Base-by-base conservation (phyloP, 345 rosid species). In the Cardamine occulta region DNA sequence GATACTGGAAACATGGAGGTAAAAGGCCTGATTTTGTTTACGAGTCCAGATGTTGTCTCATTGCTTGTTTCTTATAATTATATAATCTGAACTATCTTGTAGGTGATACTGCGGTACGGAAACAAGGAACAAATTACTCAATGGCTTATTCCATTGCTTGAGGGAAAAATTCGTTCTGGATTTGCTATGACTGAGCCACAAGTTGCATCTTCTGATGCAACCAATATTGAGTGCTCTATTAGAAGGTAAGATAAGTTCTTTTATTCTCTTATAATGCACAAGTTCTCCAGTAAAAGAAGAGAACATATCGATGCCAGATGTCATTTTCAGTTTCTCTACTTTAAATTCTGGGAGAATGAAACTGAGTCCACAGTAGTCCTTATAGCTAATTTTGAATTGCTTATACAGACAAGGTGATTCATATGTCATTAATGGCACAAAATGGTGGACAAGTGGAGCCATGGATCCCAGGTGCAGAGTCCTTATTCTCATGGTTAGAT, bases 1-100 rank as follows among this genome's bases (percentile, higher is more conserved):
- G 99, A 95, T 85, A 95, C 99, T 26, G 99, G 99, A 80, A 95
- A 95, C 84, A 95, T 92, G 99, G 99, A 95, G 99, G 99, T 92
- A 87, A 66, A 42, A 45, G 13, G 18, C 31, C 53, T 63, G 47
- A 21, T 23, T 15, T 40, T 65, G 45, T 66, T 49, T 73, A 48
- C 31, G 8, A 8, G 54, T 63, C 49, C 19, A 45, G 34, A 29
- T 66, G n/a, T 34, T 40, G 7, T 58, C 28, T 55, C 18, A 53
- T 59, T 42, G 11, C 68, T 76, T 78, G 11, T 66, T 13, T 8
- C 59, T 55, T 29, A 19, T 40, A 29, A 35, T 70, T 8, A 28
- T 32, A 9, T 37, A 8, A 26, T 24, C 17, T 57, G 70, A 28
- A 23, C 34, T 52, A 2, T 66, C 45, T 31, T 73, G 51, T 26